Evolutionary conservation across 139 green algal species (phyloP).

Genomic region (Chlamydomonas schloesseri): DNA sequence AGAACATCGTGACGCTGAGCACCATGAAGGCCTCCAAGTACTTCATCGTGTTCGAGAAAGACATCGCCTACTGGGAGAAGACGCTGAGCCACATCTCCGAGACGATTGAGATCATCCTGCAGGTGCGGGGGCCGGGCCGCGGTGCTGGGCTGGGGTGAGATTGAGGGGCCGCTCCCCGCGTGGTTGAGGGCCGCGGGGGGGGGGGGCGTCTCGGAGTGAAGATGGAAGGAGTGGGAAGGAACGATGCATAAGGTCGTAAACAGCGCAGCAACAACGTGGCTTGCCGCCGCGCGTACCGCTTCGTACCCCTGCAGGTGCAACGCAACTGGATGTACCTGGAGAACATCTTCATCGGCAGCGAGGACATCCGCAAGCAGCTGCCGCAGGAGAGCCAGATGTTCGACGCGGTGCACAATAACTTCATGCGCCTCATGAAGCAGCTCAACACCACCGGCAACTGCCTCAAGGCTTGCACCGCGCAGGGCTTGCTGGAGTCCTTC

Average conservation of each 20-base stretch:
- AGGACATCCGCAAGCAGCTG: conserved; percentile 94
- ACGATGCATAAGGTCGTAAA: no score
- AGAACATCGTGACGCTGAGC: conserved; percentile 87
- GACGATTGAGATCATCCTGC: conserved; percentile 86
- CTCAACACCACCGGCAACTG: conserved; percentile 57
- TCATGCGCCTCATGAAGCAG: conserved; percentile 71
- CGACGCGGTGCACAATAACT: conserved; percentile 76
- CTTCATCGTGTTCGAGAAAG: conserved; percentile 88
- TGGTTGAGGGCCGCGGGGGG: no score
- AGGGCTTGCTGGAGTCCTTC: conserved; percentile 79
- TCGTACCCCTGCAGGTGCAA: no score
- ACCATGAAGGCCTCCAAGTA: conserved; percentile 93
- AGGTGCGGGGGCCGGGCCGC: conserved; percentile 37
- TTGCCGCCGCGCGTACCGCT: no score
- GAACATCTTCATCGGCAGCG: conserved; percentile 92
- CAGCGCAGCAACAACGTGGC: no score
- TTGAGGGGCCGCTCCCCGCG: neutral
- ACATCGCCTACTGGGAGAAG: conserved; percentile 86
- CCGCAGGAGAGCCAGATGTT: conserved; percentile 82
- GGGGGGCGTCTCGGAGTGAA: no score
- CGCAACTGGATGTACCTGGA: conserved; percentile 93
- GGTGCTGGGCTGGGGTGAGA: neutral
- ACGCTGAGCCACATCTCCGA: conserved; percentile 82
- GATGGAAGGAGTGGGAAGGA: no score
- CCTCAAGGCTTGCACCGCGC: conserved; percentile 66